Evolutionary conservation across 176 grass and related monocot species (phyloP), one percentile per base, ranked within the genome.

Genomic region (Poa annua): DNA sequence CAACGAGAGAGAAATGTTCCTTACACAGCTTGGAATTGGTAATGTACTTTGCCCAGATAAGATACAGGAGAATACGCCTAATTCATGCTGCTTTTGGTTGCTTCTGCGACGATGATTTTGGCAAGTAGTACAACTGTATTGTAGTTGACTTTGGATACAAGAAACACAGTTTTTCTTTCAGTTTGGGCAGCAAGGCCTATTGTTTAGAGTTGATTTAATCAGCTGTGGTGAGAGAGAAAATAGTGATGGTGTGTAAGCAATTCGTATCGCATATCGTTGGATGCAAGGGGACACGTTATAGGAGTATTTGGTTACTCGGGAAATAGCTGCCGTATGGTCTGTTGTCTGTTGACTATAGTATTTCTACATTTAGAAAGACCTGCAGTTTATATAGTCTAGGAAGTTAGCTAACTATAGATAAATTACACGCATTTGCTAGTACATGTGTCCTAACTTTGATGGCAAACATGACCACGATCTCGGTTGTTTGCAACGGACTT

Each of bases 31-130:
- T 50, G 36, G 38, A 74, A 67, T 66, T 84, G 22, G 48, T 34
- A 34, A 0, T 24, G 25, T 34, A 47, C 25, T 69, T 56, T 22
- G 1, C 20, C 13, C 1, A 26, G 14, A 63, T 7, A 36, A 67
- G 54, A 47, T 36, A 39, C 0, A 76, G 17, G 45, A 32, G 24
- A 48, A 80, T 45, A 57, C 75, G 82, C 82, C 78, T 45, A 81
- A 45, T 89, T 89, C 87, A 81, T 81, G 87, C 87, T 25, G 82
- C 21, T 65, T 71, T 85, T 41, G 75, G 21, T 11, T 39, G 61
- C 55, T 56, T 88, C 17, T 57, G 65, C 34, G 21, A 29, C 35
- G 20, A 53, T 19, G 29, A 16, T 51, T 66, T 35, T 66, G 34
- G 19, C 66, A 84, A 78, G 32, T 60, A 88, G 32, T 29, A 65